These are phyloP conservation scores for Penstemon barbatus DNA, from an alignment of 257 asterid species.

Conservation along the genomic window DNA sequence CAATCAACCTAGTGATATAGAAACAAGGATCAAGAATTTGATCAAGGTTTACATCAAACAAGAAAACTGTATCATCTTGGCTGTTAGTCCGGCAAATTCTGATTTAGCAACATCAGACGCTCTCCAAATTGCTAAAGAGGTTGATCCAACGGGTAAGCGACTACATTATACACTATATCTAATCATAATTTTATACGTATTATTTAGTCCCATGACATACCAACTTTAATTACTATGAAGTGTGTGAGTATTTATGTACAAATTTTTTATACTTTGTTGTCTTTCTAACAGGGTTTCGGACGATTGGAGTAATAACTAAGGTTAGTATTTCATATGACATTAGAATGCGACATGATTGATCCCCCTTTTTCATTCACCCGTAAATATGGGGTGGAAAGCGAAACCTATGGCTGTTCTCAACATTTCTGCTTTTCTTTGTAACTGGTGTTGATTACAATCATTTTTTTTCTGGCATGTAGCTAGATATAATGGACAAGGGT, in stretches of 20 bases:
- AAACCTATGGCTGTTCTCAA: background rate
- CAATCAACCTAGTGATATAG: slow-evolving; percentile 62
- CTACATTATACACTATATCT: background rate
- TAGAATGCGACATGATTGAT: background rate
- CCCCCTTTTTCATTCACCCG: background rate
- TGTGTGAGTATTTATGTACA: background rate
- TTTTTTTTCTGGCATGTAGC: slow-evolving; percentile 30
- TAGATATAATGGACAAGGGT: slow-evolving; percentile 91
- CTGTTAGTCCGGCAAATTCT: slow-evolving; percentile 68
- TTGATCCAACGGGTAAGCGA: slow-evolving; percentile 55
- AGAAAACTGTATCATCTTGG: slow-evolving; percentile 56
- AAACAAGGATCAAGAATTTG: slow-evolving; percentile 56
- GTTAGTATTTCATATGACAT: slow-evolving; percentile 20
- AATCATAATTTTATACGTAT: background rate
- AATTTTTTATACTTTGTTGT: background rate
- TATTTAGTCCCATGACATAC: background rate
- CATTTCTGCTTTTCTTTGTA: background rate
- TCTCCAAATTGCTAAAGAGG: slow-evolving; percentile 64
- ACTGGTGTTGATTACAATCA: background rate
- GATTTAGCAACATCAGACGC: slow-evolving; percentile 67
- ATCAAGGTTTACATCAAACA: slow-evolving; percentile 49
- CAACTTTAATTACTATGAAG: background rate
- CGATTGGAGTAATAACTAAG: slow-evolving; percentile 68
- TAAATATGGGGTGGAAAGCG: background rate
- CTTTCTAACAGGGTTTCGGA: slow-evolving; percentile 50